Evolutionary conservation across 2,329 filamentous ascomycete species (phyloP), one percentile per base, ranked within the genome.

Genomic region (Beauveria medogensis): DNA sequence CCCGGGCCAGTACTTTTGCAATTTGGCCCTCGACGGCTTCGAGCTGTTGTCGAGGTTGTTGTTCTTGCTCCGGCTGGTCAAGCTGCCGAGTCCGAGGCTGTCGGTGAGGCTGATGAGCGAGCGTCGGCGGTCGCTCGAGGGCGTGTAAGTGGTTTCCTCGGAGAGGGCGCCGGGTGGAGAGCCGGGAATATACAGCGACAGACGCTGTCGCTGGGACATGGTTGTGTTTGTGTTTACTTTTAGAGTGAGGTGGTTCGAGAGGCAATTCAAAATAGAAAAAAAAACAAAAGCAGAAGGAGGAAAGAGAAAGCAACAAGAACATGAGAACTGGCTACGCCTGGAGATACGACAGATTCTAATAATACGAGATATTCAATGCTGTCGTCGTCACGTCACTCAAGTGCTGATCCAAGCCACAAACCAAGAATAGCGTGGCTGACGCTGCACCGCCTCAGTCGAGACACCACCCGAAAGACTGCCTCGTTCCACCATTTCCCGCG

Each of bases 101-200:
- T 61, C 52, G 28, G 52, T 22, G 24, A 61, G 52, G 59, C 59
- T 61, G 52, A 56, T 50, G 46, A 61, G 59, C n/a, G 59, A 61
- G 43, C 59, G 52, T 3, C 59, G 59, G 30, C 59, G 59, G 52
- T 61, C 59, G 40, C 51, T 61, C 6, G 53, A n/a, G 5, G 59
- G 59, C 53, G 59, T 55, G 52, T 56, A 56, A 56, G 53, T 56
- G 8, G 52, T 46, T 12, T 59, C 48, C 14, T 26, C 24, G 24
- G 57, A 41, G 20, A 53, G 40, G 20, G 41, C 40, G 48, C 44
- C 48, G 14, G 48, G 48, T 12, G 57, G 57, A 8, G 57, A 59
- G 48, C 57, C 44, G 24, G 57, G 57, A 2, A 54, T 59, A 7
- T 40, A 12, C 26, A 59, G 34, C 48, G 57, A 59, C 8, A 53